phyloP scores from a whole-genome alignment of 768 basidiomycete species.

The Rubroboletus pulcherrimus region DNA sequence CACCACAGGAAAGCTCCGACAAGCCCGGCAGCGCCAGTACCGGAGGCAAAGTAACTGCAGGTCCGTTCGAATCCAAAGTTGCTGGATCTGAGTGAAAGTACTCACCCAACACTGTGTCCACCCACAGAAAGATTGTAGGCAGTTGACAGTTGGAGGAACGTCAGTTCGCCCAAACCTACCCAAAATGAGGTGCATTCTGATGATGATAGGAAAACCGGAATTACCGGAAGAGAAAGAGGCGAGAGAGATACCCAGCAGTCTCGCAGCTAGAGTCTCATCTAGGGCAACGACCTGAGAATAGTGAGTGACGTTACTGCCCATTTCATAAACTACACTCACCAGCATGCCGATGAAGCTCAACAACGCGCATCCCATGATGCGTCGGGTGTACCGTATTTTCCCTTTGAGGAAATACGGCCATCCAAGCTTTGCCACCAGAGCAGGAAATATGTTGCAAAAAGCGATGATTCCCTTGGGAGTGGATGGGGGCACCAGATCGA shows the following conservation, averaged over 20 bases:
- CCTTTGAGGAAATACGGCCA: constrained; percentile 94
- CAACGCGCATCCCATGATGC: constrained; percentile 70
- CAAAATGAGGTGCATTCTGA: constrained; percentile 3
- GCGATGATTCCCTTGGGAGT: constrained; percentile 94
- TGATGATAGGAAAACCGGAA: neutral
- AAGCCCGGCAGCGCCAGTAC: constrained; percentile 92
- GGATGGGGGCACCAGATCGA: constrained; percentile 87
- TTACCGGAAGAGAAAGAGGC: constrained; percentile 86
- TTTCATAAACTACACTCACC: constrained; percentile 42
- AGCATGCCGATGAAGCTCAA: constrained; percentile 84
- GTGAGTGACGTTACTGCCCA: neutral
- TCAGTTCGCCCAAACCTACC: constrained; percentile 87
- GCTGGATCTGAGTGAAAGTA: neutral
- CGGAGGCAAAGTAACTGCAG: constrained; percentile 82
- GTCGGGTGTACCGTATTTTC: constrained; percentile 71
- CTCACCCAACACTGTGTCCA: constrained; percentile 79
- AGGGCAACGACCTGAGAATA: constrained; percentile 65
- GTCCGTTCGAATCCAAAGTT: neutral
- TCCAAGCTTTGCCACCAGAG: constrained; percentile 79
- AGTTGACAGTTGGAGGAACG: constrained; percentile 90
- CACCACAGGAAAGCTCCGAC: constrained; percentile 95
- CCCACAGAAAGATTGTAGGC: constrained; percentile 70
- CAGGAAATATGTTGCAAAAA: constrained; percentile 92
- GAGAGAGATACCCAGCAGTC: constrained; percentile 75
- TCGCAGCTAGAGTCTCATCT: constrained; percentile 59